phyloP scores from a whole-genome alignment of 305 asterid genomes.

The Fraxinus xanthoxyloides region DNA sequence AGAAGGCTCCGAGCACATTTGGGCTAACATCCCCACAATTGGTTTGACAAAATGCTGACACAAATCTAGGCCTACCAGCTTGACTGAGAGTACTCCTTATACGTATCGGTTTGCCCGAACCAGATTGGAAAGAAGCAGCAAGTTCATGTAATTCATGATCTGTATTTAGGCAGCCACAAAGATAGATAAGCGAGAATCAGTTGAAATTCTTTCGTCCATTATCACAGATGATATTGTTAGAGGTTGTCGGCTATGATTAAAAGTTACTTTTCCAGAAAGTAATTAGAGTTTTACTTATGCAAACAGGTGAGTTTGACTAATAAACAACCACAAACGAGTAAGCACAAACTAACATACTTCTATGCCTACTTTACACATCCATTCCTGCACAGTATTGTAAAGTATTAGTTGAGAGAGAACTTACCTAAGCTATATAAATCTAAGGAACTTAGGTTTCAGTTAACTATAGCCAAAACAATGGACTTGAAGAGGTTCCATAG shows the following conservation, averaged over 20 bases:
- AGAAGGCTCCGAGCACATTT: constrained; percentile 94
- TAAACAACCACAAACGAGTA: not conserved
- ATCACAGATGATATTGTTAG: not conserved
- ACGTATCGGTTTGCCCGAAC: constrained; percentile 69
- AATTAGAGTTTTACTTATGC: not conserved
- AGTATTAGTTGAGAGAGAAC: not conserved
- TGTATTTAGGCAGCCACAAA: constrained; percentile 39
- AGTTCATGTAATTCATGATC: constrained; percentile 81
- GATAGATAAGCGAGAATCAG: constrained; percentile 2
- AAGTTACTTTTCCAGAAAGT: not conserved
- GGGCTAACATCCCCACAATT: constrained; percentile 99
- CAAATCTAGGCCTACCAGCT: constrained; percentile 78
- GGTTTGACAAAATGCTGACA: constrained; percentile 92
- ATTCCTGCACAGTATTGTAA: constrained; percentile 2
- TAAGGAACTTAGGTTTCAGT: not conserved
- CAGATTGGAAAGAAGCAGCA: constrained; percentile 75
- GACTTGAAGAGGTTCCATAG: not conserved
- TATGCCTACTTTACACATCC: constrained; percentile 1
- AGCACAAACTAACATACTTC: constrained; percentile 6
- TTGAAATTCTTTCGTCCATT: constrained; percentile 14
- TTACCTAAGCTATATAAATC: not conserved
- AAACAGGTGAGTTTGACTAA: not conserved
- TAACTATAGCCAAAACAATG: not conserved
- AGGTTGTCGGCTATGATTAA: not conserved
- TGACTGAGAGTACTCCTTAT: constrained; percentile 76